Base-by-base conservation (phyloP, 306 rosid species). In the Vigna mungo region DNA sequence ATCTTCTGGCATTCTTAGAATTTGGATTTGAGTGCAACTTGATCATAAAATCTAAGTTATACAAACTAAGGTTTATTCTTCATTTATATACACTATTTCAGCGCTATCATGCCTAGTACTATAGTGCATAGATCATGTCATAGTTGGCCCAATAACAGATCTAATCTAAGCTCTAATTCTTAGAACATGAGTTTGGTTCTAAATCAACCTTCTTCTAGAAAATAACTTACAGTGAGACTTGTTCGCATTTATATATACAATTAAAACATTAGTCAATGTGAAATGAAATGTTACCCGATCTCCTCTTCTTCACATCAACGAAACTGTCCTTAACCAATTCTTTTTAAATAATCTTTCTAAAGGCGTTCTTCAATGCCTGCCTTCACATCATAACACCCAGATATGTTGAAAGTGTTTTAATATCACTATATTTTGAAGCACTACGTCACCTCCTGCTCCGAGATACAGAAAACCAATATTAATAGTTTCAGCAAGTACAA, bases 331-430 rank as follows among this genome's bases (percentile, higher is more conserved):
- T 82, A 74, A 73, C 81, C 27, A 66, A 91, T 85, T 84, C 76
- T 80, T 74, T 89, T 79, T 85, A 89, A 36, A 68, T 67, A 88
- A 51, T 87, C 85, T 54, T 87, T 84, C 97, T 25, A 25, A 54
- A 89, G 79, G 72, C 88, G 89, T 68, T 88, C 87, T 65, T 67
- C 81, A 20, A 89, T 81, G 69, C 93, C 96, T 20, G 49, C 68
- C 79, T 85, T 87, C 77, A 89, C 80, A 82, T 91, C 92, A 81
- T 91, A 91, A 44, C 92, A 92, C 51, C 97, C 93, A 17, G 93
- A 93, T 81, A 86, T 41, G 84, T 91, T 93, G 86, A 89, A 82
- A 80, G 89, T 1, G 80, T 76, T 51, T 49, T 21, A 43, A 91
- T 62, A 78, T 83, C 92, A 52, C 68, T 86, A 82, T 89, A 89